These are phyloP conservation scores for Chloris gayana DNA, from an alignment of 176 grass and related monocot genomes.

Conservation along the genomic window DNA sequence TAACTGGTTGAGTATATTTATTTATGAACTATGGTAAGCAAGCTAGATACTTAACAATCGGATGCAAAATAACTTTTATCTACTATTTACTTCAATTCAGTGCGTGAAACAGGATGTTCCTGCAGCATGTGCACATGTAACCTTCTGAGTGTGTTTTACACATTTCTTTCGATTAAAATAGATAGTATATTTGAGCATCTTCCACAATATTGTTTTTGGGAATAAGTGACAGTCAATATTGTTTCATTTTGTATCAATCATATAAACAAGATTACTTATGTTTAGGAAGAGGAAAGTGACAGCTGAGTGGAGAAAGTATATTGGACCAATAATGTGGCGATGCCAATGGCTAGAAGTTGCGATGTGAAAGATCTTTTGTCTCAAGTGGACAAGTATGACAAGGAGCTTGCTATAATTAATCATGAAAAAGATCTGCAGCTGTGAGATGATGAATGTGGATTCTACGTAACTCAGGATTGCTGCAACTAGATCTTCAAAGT, in stretches of 20 bases:
- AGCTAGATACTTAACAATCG: not conserved
- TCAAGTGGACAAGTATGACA: conserved; percentile 82
- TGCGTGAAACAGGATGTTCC: not conserved
- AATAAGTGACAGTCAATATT: not conserved
- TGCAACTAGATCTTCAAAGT: conserved; percentile 35
- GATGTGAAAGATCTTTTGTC: conserved; percentile 67
- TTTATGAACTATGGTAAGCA: not conserved
- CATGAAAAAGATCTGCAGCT: conserved; percentile 69
- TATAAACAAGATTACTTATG: conserved; percentile 6
- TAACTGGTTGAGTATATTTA: not conserved
- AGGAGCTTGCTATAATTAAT: conserved; percentile 61
- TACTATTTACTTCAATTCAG: not conserved
- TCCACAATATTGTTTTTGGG: not conserved
- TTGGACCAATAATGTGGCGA: conserved; percentile 63
- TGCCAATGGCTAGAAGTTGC: conserved; percentile 80
- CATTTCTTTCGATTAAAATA: conserved; percentile 1
- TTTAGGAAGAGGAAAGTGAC: conserved; percentile 77
- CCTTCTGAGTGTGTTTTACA: not conserved
- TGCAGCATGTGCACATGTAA: not conserved
- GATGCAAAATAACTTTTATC: not conserved
- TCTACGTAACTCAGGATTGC: conserved; percentile 47
- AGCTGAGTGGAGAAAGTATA: conserved; percentile 64
- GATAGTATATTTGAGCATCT: conserved; percentile 10
- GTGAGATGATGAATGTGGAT: conserved; percentile 70
- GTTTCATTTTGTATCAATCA: not conserved